These are phyloP conservation scores for Plectosphaerella plurivora DNA, from an alignment of 2,329 filamentous ascomycete genomes.

Conservation along the genomic window DNA sequence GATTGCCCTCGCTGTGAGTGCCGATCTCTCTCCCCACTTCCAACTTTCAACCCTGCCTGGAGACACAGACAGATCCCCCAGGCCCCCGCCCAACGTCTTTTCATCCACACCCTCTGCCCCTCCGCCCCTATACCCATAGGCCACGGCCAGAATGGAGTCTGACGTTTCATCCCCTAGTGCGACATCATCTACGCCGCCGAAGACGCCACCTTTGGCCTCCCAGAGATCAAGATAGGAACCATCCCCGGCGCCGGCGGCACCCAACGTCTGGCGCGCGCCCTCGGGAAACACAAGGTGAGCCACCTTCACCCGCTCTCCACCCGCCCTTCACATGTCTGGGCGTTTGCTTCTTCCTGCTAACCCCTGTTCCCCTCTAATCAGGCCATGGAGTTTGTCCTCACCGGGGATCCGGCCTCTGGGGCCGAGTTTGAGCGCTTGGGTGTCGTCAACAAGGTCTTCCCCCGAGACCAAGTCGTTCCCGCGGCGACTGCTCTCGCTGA, in stretches of 20 bases:
- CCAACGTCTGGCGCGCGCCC: constrained; percentile 31
- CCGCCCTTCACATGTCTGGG: constrained; percentile 13
- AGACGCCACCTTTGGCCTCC: constrained; percentile 30
- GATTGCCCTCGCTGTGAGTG: constrained; percentile 36
- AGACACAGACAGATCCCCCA: too few species aligned
- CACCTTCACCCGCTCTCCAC: neutral
- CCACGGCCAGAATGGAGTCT: neutral
- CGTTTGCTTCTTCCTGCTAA: constrained; percentile 2
- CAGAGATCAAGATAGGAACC: constrained; percentile 33
- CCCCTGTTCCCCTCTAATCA: constrained; percentile 7
- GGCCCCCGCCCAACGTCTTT: neutral
- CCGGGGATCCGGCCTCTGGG: constrained; percentile 30
- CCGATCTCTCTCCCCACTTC: neutral
- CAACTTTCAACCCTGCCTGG: too few species aligned
- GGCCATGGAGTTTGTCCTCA: constrained; percentile 42
- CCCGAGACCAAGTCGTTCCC: constrained; percentile 26
- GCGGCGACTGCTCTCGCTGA: constrained; percentile 31
- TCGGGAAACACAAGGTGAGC: constrained; percentile 35
- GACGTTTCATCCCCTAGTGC: constrained; percentile 20
- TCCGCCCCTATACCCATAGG: neutral
- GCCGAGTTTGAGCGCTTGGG: constrained; percentile 32
- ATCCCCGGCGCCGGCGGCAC: constrained; percentile 36
- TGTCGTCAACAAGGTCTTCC: constrained; percentile 31
- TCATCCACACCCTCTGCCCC: too few species aligned
- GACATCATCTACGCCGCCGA: constrained; percentile 32